Evolutionary conservation across 75 land plant genomes (phyloP).

Genomic region (Sequoia sempervirens): DNA sequence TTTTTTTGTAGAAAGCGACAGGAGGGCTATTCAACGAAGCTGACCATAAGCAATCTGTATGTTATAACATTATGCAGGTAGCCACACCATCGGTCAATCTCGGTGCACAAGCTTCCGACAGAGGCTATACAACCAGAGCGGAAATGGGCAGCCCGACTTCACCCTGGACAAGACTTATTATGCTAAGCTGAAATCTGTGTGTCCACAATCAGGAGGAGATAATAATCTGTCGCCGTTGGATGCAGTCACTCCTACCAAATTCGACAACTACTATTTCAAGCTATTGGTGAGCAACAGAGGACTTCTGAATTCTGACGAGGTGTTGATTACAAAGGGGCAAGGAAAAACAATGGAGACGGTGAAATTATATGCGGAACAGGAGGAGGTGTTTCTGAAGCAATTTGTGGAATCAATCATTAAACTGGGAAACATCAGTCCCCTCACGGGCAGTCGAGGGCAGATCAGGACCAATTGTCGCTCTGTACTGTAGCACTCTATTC

Average conservation of each 20-base stretch:
- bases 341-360: conserved; percentile 37
- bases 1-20: too few relatives aligned
- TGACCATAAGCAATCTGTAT: too few relatives aligned
- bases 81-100: conserved; percentile 73
- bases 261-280: conserved; percentile 77
- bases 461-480: conserved; percentile 69
- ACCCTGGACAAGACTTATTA: conserved; percentile 35
- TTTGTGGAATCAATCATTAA: conserved; percentile 59
- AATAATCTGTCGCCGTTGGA: conserved; percentile 47
- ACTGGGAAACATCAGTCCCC: conserved; percentile 59
- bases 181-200: conserved; percentile 24
- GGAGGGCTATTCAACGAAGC: too few relatives aligned
- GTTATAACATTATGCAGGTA: conserved; percentile 35
- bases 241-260: conserved; percentile 11
- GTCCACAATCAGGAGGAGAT: conserved; percentile 72
- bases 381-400: conserved; percentile 52
- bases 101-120: conserved; percentile 68
- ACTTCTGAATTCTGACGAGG: conserved; percentile 49
- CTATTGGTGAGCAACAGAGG: conserved; percentile 44
- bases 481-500: background rate
- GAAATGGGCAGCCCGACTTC: conserved; percentile 49
- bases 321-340: conserved; percentile 27
- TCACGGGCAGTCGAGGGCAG: conserved; percentile 54
- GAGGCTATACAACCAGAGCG: conserved; percentile 67
- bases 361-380: conserved; percentile 42